Percentiles rank a stretch among this genome's conserved stretches.
phyloP scores from a whole-genome alignment of 1,284 basidiomycete genomes.

The Dichomitus squalens region DNA sequence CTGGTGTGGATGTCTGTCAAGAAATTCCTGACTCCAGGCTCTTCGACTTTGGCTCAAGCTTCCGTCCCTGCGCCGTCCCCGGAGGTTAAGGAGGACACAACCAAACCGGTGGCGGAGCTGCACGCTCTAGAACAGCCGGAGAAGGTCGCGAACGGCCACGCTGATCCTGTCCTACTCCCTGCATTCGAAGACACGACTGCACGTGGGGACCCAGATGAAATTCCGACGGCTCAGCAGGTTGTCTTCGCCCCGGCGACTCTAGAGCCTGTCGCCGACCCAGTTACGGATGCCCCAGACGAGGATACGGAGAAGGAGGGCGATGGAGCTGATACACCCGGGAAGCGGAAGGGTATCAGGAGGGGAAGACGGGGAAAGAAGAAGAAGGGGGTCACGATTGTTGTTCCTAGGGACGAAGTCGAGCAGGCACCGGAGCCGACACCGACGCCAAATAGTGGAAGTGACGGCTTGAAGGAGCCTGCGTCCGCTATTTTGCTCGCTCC shows the following conservation, averaged over 20 bases:
- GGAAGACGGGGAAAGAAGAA: constrained; percentile 52
- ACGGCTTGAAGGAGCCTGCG: constrained; percentile 9
- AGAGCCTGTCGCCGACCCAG: constrained; percentile 22
- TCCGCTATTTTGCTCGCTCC: constrained; percentile 32
- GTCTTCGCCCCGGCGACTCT: constrained; percentile 20
- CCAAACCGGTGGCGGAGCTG: constrained; percentile 2
- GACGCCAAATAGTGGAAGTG: constrained; percentile 16
- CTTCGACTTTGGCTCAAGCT: not conserved
- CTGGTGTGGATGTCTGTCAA: constrained; percentile 19
- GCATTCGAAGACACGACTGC: not conserved
- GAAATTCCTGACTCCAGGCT: constrained; percentile 9
- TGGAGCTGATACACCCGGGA: constrained; percentile 46
- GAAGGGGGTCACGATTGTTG: constrained; percentile 30
- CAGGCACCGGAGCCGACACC: constrained; percentile 40
- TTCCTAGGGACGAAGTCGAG: constrained; percentile 25
- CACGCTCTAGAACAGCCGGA: not conserved
- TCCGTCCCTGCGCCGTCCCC: not conserved
- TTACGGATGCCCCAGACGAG: constrained; percentile 45
- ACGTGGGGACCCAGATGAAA: not conserved
- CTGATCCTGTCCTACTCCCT: not conserved
- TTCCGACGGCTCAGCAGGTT: constrained; percentile 13
- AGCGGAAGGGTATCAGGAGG: constrained; percentile 39
- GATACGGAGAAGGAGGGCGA: constrained; percentile 66
- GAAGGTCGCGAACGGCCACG: constrained; percentile 9
- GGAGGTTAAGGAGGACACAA: constrained; percentile 1